phyloP scores from a whole-genome alignment of 768 basidiomycete genomes.

The Gloeostereum incarnatum region DNA sequence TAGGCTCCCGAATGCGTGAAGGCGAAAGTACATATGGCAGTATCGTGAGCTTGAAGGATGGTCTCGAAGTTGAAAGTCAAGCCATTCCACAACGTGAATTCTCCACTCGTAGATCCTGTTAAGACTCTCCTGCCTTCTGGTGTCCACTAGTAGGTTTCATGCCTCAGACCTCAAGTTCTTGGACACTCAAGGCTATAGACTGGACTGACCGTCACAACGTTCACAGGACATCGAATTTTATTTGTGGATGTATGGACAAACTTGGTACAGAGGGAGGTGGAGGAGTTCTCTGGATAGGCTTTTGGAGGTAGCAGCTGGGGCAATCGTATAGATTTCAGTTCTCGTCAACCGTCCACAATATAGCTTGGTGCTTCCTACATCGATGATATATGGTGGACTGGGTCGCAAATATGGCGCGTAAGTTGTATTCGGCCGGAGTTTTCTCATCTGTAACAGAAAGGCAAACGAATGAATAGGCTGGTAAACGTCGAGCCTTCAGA shows the following conservation, averaged over 20 bases:
- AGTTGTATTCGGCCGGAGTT: constrained; percentile 69
- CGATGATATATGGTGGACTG: constrained; percentile 80
- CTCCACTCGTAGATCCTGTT: constrained; percentile 93
- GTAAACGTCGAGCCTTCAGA: no score
- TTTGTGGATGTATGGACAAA: constrained; percentile 98
- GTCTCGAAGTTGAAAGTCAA: constrained; percentile 99
- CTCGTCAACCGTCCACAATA: constrained; percentile 12
- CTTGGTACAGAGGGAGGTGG: constrained; percentile 92
- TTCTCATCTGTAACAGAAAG: constrained; percentile 42
- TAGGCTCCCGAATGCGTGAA: constrained; percentile 94
- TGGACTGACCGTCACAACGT: constrained; percentile 78
- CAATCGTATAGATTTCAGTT: constrained; percentile 9
- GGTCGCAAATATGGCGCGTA: constrained; percentile 77
- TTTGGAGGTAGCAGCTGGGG: constrained; percentile 84
- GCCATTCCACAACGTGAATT: constrained; percentile 99
- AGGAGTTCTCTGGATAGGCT: constrained; percentile 85
- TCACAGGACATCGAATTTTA: constrained; percentile 96
- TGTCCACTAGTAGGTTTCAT: constrained; percentile 61
- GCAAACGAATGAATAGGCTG: no score
- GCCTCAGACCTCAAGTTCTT: no score
- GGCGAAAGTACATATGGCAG: constrained; percentile 79
- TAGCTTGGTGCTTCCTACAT: constrained; percentile 41
- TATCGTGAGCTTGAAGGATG: constrained; percentile 97
- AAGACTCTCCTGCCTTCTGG: constrained; percentile 90
- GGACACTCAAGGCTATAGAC: no score